Evolutionary conservation across 139 green algal genomes (phyloP), one percentile per base, ranked within the genome.

Genomic region (Pycnococcus provasolii): DNA sequence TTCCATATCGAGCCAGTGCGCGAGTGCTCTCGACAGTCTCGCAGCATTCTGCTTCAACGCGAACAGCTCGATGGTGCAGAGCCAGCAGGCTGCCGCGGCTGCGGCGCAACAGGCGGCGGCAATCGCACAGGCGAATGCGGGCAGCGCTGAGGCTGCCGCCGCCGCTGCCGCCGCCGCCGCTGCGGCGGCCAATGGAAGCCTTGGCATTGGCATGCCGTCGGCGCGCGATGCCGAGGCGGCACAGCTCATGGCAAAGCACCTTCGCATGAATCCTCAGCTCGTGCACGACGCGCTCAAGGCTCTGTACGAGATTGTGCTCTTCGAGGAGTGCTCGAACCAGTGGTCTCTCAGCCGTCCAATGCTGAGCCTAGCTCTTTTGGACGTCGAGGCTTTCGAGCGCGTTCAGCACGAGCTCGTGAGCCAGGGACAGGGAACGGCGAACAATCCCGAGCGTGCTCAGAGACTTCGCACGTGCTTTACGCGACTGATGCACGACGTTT

Each of bases 301-400:
- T 1, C 79, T 99, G 67, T 95, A 97, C 77, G 91, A 99, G 75
- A 88, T 96, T 11, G 86, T 95, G 11, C 73, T 99, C 48, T 99
- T 99, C 76, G 90, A 97, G 81, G 91, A 97, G 72, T 95, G 88
- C 77, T 80, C 80, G 74, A 97, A 97, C 77, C 90, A 96, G 82
- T 98, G 93, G 93, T 90, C 78, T 65, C 81, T 99, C 5, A 89
- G 73, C 60, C 75, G 92, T 45, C 93, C 92, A 54, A 96, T 98
- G 87, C 87, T 99, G 9, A 83, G 74, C 58, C 85, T 99, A 15
- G 96, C 97, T 71, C 81, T 99, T 1, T 78, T 98, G 61, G 95
- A 88, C 68, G 88, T 96, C 70, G 73, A 79, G 51, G 68, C 87
- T 3, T 88, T 87, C 78, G 72, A 68, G 42, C 7, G 4, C 4